Base-by-base conservation (phyloP, 495 filamentous ascomycete genomes). In the Podospora pseudocomata region DNA sequence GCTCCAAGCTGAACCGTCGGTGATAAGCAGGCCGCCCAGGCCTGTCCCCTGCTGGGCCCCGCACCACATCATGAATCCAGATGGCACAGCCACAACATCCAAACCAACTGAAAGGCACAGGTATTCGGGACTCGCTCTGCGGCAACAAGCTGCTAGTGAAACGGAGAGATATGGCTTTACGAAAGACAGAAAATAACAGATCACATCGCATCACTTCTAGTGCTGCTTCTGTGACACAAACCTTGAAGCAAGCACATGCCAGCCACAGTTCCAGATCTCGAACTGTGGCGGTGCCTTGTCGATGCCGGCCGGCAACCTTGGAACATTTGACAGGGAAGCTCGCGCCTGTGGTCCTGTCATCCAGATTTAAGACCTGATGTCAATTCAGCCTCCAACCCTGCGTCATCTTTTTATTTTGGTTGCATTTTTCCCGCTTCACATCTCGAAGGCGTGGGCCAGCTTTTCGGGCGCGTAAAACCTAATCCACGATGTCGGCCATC, bases 401-500 rank as follows among this genome's bases (percentile, higher is more conserved):
- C 39, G 39, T 49, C 39, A 49, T 49, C 39, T 16, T 49, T 49
- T 49, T 49, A 13, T 49, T 49, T 49, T 49, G 39, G 39, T 49
- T 49, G 2, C 39, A 6, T 9, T 49, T 13, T 49, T 49, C 39
- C 39, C 9, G 39, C 39, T 11, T 49, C 39, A 49, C 39, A 49
- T 49, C 39, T 49, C 39, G 2, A 49, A 49, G 39, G 39, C 13
- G 39, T 11, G 7, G 39, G 15, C 9, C 39, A 49, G 7, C 34
- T 39, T 49, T 49, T 49, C 15, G 39, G 39, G 18, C 34, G 56
- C 23, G 11, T 18, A 23, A 4, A 56, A 53, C 9, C 44, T 7
- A n/a, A 18, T 34, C 54, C 1, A 71, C 19, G 1, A 98, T 98
- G 94, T 92, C 91, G 49, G 79, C 91, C 60, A 86, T 92, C 71